These are phyloP conservation scores for Diaporthe longicolla DNA, from an alignment of 2,329 filamentous ascomycete species.

Conservation along the genomic window DNA sequence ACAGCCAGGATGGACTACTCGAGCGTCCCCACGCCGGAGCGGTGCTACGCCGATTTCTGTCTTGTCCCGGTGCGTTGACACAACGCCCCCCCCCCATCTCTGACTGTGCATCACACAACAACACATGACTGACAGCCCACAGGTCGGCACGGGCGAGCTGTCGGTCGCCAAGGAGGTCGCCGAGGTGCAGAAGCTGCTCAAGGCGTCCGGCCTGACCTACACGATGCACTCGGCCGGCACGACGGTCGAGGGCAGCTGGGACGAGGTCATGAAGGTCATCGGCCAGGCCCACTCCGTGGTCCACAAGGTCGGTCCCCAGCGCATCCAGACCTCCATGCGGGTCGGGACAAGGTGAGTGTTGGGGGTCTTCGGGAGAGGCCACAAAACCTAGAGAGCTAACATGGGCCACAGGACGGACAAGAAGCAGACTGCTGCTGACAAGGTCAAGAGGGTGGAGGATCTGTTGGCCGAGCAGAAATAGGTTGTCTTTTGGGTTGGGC, in stretches of 20 bases:
- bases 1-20: constrained; percentile 59
- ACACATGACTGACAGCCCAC: not conserved
- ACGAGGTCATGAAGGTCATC: constrained; percentile 85
- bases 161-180: constrained; percentile 89
- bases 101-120: not conserved
- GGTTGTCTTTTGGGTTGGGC: not conserved
- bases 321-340: constrained; percentile 91
- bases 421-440: constrained; percentile 84
- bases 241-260: constrained; percentile 93
- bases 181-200: constrained; percentile 87
- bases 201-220: constrained; percentile 84
- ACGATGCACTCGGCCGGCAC: constrained; percentile 95
- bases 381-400: not conserved
- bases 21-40: constrained; percentile 73
- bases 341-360: constrained; percentile 80
- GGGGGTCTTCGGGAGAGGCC: no score
- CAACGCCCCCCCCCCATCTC: no score
- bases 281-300: constrained; percentile 88
- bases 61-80: constrained; percentile 78
- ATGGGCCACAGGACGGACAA: constrained; percentile 79
- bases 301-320: constrained; percentile 80
- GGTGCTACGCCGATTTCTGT: constrained; percentile 92
- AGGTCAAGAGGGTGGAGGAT: constrained; percentile 75
- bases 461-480: constrained; percentile 56
- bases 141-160: constrained; percentile 84